phyloP scores from a whole-genome alignment of 225 moss, liverwort and hornwort species.

The Pseudisothecium myosuroides region DNA sequence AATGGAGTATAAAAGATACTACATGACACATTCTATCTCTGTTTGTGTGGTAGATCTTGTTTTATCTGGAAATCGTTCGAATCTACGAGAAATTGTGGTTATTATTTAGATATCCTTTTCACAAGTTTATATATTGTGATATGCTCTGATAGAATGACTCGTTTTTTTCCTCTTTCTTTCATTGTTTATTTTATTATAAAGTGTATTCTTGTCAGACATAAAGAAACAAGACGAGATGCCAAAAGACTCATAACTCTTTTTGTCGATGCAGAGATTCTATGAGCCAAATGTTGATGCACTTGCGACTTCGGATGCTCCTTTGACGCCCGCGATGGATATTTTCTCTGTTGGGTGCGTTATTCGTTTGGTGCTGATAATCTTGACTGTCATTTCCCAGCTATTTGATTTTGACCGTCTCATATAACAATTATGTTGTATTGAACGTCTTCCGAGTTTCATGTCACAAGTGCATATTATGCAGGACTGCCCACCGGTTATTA shows the following conservation, averaged over 20 bases:
- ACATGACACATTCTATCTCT: neutral
- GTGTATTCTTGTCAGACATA: neutral
- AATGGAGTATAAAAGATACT: neutral
- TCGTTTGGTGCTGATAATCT: neutral
- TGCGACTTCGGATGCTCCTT: conserved; percentile 53
- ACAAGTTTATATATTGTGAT: neutral
- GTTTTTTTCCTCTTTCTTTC: neutral
- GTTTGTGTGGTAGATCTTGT: neutral
- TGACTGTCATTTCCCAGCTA: conserved; percentile 7
- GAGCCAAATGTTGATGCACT: conserved; percentile 58
- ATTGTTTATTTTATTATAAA: neutral
- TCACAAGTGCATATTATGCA: neutral
- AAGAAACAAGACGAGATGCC: neutral
- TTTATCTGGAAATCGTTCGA: neutral
- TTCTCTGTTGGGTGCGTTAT: conserved; percentile 79
- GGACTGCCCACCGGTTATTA: neutral
- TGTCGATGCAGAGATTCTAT: conserved; percentile 69
- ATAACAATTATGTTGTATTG: neutral
- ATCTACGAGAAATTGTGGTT: neutral
- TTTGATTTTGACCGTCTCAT: neutral
- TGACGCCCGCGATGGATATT: conserved; percentile 88
- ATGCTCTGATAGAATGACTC: neutral
- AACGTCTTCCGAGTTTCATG: neutral
- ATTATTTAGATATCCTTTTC: neutral
- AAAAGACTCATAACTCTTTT: neutral